These are phyloP conservation scores for Cajanus cajan DNA, from an alignment of 306 rosid genomes.

Conservation along the genomic window DNA sequence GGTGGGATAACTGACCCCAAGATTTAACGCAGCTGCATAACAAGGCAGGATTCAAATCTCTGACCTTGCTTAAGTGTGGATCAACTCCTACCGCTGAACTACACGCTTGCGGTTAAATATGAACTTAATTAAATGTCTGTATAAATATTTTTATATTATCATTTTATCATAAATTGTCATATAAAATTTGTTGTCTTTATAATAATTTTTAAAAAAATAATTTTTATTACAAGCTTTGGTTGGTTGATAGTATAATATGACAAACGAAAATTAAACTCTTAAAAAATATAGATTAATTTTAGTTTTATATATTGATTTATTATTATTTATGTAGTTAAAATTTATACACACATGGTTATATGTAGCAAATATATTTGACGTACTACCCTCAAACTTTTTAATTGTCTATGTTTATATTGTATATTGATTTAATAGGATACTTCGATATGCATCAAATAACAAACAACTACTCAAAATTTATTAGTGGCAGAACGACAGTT, in stretches of 20 bases:
- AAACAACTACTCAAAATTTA: constrained; percentile 50
- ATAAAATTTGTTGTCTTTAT: background rate
- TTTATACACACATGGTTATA: background rate
- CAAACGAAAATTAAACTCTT: background rate
- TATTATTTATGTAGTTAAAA: background rate
- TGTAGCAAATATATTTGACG: background rate
- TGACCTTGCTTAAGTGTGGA: too few species aligned
- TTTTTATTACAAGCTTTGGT: too few species aligned
- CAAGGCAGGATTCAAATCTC: too few species aligned
- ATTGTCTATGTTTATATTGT: background rate
- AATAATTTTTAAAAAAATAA: background rate
- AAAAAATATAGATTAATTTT: background rate
- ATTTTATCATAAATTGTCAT: background rate
- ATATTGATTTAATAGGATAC: background rate
- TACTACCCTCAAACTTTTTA: background rate
- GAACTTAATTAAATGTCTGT: background rate
- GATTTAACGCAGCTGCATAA: too few species aligned
- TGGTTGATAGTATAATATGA: background rate
- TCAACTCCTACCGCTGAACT: too few species aligned
- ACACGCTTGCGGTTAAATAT: too few species aligned
- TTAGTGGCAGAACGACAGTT: constrained; percentile 31
- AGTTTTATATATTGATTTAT: background rate
- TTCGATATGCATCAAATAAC: constrained; percentile 27
- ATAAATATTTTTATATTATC: background rate
- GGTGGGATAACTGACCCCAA: too few species aligned